Evolutionary conservation across 176 grass and related monocot genomes (phyloP).

Genomic region (Ananas comosus): DNA sequence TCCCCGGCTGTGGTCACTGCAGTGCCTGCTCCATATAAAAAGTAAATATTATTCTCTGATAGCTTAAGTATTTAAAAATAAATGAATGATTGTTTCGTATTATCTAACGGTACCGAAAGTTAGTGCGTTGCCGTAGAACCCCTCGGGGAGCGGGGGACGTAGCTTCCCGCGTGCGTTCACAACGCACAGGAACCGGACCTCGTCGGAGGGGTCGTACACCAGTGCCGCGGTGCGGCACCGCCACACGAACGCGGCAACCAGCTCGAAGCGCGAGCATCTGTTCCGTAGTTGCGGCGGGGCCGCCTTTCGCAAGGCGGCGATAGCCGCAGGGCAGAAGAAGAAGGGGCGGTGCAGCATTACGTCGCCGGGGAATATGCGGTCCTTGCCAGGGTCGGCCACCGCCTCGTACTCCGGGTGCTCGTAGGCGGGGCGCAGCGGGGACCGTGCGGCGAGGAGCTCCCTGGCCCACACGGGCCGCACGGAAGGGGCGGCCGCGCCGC

Average conservation of each 20-base stretch:
- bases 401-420: neutral
- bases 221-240: conserved; percentile 24
- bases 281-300: neutral
- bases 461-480: conserved; percentile 35
- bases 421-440: neutral
- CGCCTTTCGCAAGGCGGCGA: conserved; percentile 2
- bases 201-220: conserved; percentile 17
- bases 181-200: conserved; percentile 32
- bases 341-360: conserved; percentile 18
- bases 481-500: conserved; percentile 12
- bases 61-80: too few species aligned
- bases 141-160: conserved; percentile 20
- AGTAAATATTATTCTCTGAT: too few species aligned
- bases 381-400: conserved; percentile 7
- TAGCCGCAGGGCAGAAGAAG: conserved; percentile 10
- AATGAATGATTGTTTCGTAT: too few species aligned
- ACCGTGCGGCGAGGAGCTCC: conserved; percentile 16
- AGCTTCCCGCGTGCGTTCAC: conserved; percentile 22
- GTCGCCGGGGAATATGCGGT: conserved; percentile 10
- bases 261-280: conserved; percentile 16
- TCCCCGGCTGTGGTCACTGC: conserved; percentile 22
- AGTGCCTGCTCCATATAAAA: too few species aligned
- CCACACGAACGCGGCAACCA: conserved; percentile 27
- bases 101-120: conserved; percentile 19
- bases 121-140: conserved; percentile 46